Conservation (phyloP, 2,329 filamentous ascomycete genomes). For the Parastagonospora nodorum region DNA sequence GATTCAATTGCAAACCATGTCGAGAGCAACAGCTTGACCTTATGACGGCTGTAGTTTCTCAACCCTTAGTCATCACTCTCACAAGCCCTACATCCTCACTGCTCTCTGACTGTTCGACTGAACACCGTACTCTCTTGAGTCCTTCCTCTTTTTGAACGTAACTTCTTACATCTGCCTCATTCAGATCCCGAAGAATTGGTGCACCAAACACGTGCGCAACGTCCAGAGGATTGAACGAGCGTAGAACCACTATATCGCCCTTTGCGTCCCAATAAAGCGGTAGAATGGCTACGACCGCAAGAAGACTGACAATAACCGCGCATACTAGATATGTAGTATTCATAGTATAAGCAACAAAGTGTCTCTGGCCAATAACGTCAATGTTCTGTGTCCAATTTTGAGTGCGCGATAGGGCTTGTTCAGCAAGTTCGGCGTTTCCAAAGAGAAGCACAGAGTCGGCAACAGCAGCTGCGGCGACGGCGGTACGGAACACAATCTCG, state of each 20-base stretch:
- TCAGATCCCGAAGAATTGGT: conserved; percentile 2
- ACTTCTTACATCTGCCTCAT: not conserved
- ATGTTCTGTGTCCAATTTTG: not conserved
- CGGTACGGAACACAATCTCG: conserved; percentile 9
- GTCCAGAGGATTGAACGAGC: conserved; percentile 10
- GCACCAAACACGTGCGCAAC: conserved; percentile 11
- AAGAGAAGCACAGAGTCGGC: conserved; percentile 5
- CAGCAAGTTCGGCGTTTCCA: not conserved
- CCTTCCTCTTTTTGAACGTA: not conserved
- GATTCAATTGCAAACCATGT: too few relatives aligned
- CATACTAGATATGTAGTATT: conserved; percentile 6
- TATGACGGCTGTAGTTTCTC: too few relatives aligned
- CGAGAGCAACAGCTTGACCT: too few relatives aligned
- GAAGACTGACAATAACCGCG: conserved; percentile 3
- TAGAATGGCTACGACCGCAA: conserved; percentile 6
- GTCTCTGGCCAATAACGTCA: not conserved
- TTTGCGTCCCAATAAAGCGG: conserved; percentile 5
- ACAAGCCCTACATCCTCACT: too few relatives aligned
- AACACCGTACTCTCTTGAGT: not conserved
- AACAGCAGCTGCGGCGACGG: conserved; percentile 5
- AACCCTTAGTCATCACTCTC: too few relatives aligned
- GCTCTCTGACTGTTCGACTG: too few relatives aligned
- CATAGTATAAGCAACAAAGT: not conserved
- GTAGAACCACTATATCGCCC: not conserved
- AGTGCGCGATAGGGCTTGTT: not conserved